Evolutionary conservation across 2,329 filamentous ascomycete species (phyloP).

Genomic region (Paracamarosporium sp.): DNA sequence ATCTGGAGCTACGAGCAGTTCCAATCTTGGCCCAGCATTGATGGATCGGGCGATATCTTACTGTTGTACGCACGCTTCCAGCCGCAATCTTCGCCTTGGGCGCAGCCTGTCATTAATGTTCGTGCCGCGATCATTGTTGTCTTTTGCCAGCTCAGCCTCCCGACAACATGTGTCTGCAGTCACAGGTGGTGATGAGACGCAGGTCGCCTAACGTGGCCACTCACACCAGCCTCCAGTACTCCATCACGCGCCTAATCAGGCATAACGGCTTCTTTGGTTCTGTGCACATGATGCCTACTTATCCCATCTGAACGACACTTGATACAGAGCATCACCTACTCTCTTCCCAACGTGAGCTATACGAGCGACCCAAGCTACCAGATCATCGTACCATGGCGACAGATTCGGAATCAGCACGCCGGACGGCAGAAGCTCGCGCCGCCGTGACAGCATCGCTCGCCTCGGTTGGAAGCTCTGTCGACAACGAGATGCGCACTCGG

Average conservation of each 20-base stretch:
- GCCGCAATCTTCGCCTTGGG: background rate
- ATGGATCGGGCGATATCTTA: background rate
- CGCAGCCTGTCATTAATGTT: background rate
- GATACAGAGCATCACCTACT: background rate
- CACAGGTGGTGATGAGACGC: slow-evolving; percentile 3
- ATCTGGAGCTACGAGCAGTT: too few relatives aligned
- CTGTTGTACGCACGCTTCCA: background rate
- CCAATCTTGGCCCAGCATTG: too few relatives aligned
- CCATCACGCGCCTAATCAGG: slow-evolving; percentile 22
- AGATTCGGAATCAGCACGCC: slow-evolving; percentile 38
- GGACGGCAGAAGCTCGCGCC: slow-evolving; percentile 57
- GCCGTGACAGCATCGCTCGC: slow-evolving; percentile 58
- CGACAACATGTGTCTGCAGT: background rate
- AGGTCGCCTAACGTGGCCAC: slow-evolving; percentile 20
- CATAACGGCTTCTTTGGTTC: slow-evolving; percentile 16
- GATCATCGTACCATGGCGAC: slow-evolving; percentile 31
- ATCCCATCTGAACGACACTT: background rate
- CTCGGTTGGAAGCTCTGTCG: slow-evolving; percentile 71
- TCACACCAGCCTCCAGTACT: slow-evolving; percentile 31
- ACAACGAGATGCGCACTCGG: slow-evolving; percentile 71
- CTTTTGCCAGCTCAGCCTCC: background rate
- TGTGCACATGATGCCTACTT: slow-evolving; percentile 4
- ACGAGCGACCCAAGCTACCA: slow-evolving; percentile 1
- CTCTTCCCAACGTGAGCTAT: slow-evolving; percentile 4
- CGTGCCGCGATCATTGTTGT: background rate